A percentile compares a stretch with the other conserved stretches of the same genome.
phyloP scores from a whole-genome alignment of 768 basidiomycete species.

The Boletellus emodensis region DNA sequence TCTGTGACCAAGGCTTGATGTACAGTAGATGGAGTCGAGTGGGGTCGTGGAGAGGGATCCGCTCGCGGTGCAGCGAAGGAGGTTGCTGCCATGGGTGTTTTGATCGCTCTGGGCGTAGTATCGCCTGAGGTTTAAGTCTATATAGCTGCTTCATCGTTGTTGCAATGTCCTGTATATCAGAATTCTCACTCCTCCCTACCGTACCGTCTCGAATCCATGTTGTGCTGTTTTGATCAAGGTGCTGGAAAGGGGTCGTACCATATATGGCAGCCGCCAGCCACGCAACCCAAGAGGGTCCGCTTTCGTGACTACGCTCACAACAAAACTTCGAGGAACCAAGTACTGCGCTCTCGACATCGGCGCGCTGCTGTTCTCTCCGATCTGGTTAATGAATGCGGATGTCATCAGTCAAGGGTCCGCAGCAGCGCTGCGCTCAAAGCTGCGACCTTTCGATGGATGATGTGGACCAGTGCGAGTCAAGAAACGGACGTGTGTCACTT shows the following conservation, averaged over 20 bases:
- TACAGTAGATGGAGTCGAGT: constrained; percentile 19
- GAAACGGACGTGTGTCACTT: not conserved
- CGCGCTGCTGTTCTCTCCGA: not conserved
- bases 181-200: not conserved
- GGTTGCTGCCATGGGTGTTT: constrained; percentile 15
- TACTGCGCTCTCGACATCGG: not conserved
- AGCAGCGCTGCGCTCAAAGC: constrained; percentile 2
- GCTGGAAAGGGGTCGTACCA: constrained; percentile 12
- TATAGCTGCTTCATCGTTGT: not conserved
- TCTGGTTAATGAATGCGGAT: not conserved
- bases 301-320: no score
- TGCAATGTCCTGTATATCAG: not conserved
- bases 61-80: constrained; percentile 22
- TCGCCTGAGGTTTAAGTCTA: not conserved
- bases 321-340: not conserved
- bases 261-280: constrained; percentile 8
- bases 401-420: constrained; percentile 2
- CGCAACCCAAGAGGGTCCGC: not conserved
- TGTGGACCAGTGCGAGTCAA: no score
- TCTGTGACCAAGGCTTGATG: not conserved
- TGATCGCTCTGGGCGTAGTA: constrained; percentile 9
- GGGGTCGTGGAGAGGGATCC: constrained; percentile 19
- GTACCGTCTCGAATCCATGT: not conserved
- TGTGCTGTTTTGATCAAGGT: not conserved
- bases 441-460: not conserved